Percentiles rank a stretch among this genome's conserved stretches.
Evolutionary conservation across 1,284 basidiomycete species (phyloP).

Genomic region (Cryptococcus wingfieldii): DNA sequence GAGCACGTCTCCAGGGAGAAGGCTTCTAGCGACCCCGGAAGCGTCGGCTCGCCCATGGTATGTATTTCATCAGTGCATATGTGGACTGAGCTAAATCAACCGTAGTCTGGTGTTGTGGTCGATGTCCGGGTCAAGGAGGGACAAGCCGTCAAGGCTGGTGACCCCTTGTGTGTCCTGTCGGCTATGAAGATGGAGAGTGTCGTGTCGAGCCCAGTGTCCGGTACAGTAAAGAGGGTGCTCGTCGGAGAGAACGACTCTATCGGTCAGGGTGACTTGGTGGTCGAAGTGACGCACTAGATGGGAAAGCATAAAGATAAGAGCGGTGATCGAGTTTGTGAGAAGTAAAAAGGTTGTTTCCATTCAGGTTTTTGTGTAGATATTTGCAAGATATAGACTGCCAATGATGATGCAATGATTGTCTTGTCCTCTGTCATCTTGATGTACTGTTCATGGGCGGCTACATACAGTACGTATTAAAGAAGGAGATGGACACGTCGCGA

Average conservation of each 20-base stretch:
- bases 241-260: slow-evolving; percentile 62
- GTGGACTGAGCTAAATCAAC: not conserved
- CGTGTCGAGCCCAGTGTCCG: slow-evolving; percentile 90
- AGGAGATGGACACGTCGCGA: no score
- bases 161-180: slow-evolving; percentile 66
- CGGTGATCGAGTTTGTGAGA: no score
- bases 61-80: slow-evolving; percentile 4
- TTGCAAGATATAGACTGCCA: no score
- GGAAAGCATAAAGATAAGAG: not conserved
- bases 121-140: slow-evolving; percentile 97
- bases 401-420: no score
- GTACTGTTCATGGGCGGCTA: no score
- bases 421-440: no score
- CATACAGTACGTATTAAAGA: no score
- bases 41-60: slow-evolving; percentile 85
- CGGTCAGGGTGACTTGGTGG: slow-evolving; percentile 46
- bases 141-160: slow-evolving; percentile 94
- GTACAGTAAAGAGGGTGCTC: slow-evolving; percentile 86
- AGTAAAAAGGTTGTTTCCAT: no score
- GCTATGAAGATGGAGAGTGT: slow-evolving; percentile 99
- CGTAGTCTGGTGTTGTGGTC: slow-evolving; percentile 86
- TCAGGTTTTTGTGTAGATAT: not conserved
- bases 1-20: slow-evolving; percentile 91
- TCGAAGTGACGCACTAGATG: slow-evolving; percentile 41
- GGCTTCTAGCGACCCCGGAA: slow-evolving; percentile 87